Conservation (phyloP, 805 yeast genomes). For the Huiozyma sinensis region DNA sequence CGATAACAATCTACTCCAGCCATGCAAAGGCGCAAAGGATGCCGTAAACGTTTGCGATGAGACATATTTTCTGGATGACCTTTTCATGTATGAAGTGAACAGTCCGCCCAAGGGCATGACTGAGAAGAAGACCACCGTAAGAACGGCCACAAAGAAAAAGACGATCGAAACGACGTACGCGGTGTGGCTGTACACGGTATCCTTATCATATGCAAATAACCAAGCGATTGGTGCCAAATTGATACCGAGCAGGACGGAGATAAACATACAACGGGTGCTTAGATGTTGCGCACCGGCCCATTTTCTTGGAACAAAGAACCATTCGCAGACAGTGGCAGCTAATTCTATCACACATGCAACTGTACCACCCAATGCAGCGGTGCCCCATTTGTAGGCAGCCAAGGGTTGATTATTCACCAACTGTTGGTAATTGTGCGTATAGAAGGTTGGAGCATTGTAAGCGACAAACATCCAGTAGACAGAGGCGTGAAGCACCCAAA, state of each 20-base stretch:
- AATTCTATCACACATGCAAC: slow-evolving; percentile 76
- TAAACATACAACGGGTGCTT: slow-evolving; percentile 71
- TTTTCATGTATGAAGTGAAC: slow-evolving; percentile 88
- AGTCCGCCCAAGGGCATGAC: slow-evolving; percentile 94
- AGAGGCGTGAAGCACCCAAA: slow-evolving; percentile 88
- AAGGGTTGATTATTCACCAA: slow-evolving; percentile 74
- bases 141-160: slow-evolving; percentile 78
- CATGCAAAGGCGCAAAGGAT: slow-evolving; percentile 65
- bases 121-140: slow-evolving; percentile 75
- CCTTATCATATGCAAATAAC: slow-evolving; percentile 69
- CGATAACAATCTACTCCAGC: slow-evolving; percentile 92
- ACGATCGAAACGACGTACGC: slow-evolving; percentile 75
- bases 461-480: slow-evolving; percentile 92
- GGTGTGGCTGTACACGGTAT: slow-evolving; percentile 51
- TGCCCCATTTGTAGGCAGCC: slow-evolving; percentile 84
- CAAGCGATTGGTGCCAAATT: slow-evolving; percentile 83
- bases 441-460: slow-evolving; percentile 82
- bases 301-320: slow-evolving; percentile 92
- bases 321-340: slow-evolving; percentile 80
- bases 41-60: slow-evolving; percentile 96
- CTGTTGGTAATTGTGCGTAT: slow-evolving; percentile 79
- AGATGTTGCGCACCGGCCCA: slow-evolving; percentile 99
- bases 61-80: slow-evolving; percentile 74
- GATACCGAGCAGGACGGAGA: slow-evolving; percentile 50
- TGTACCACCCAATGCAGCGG: slow-evolving; percentile 86